Percentiles rank a stretch among this genome's conserved stretches.
These are phyloP conservation scores for Diplocarpon mali DNA, from an alignment of 2,329 filamentous ascomycete genomes.

Conservation along the genomic window DNA sequence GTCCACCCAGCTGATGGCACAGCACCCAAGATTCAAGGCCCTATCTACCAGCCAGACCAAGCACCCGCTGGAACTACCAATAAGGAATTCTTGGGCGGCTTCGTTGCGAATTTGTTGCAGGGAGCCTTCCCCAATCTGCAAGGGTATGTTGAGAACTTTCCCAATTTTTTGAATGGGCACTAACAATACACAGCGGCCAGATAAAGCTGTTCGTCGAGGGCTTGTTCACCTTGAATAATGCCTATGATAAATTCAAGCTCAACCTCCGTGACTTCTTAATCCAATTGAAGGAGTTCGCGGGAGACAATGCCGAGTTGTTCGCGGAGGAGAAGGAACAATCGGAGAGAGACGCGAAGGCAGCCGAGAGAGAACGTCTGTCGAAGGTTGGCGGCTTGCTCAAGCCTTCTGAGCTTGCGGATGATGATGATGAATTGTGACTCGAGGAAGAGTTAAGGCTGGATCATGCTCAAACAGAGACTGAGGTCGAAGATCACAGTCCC, in stretches of 20 bases:
- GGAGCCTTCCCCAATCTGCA: conserved; percentile 92
- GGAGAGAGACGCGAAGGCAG: conserved; percentile 71
- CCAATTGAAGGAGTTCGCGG: conserved; percentile 90
- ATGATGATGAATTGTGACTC: conserved; percentile 85
- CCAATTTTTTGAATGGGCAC: conserved; percentile 10
- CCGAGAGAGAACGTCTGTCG: conserved; percentile 82
- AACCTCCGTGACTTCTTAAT: conserved; percentile 95
- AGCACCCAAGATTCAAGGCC: conserved; percentile 78
- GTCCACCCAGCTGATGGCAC: conserved; percentile 60
- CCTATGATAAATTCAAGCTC: conserved; percentile 89
- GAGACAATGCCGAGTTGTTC: conserved; percentile 89
- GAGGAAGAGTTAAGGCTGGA: conserved; percentile 55
- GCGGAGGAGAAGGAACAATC: conserved; percentile 91
- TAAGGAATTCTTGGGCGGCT: conserved; percentile 80
- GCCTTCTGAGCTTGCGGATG: conserved; percentile 85
- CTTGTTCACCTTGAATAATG: conserved; percentile 76
- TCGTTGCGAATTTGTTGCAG: conserved; percentile 72
- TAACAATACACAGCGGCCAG: conserved; percentile 54
- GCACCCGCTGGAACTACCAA: conserved; percentile 76
- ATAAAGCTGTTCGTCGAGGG: conserved; percentile 84
- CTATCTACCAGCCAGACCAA: conserved; percentile 78
- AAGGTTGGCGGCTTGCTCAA: conserved; percentile 95
- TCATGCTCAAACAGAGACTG: conserved; percentile 24
- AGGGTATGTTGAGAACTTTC: conserved; percentile 47
- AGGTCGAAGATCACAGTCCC: conserved; percentile 3